Evolutionary conservation across 441 rosid genomes (phyloP), one percentile per base, ranked within the genome.

Genomic region (Macaranga tanarius): DNA sequence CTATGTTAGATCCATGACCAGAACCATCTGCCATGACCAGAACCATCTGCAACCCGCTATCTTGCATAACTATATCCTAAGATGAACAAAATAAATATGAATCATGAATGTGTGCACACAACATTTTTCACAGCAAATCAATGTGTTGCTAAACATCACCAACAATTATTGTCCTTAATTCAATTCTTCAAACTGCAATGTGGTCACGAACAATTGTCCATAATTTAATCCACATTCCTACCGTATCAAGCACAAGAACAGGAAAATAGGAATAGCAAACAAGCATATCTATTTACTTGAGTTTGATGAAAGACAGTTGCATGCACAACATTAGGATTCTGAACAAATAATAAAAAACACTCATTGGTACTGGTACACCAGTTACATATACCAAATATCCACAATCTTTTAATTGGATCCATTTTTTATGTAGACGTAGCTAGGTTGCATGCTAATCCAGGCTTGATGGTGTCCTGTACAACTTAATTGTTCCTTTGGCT

Each of bases 401-500:
- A 26, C 58, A 56, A 62, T 52, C 62, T 63, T 63, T 34, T 63
- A 31, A 34, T 11, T 56, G 9, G 47, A 47, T 26, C 47, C 45
- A 26, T 28, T 60, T 42, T 25, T 55, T 17, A 54, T 3, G 20
- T 42, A 44, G 13, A 12, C 7, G 56, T 5, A n/a, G n/a, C n/a
- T n/a, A 64, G 69, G 26, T 40, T 70, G 42, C 54, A 58, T 25
- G 57, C 44, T 20, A 20, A 55, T 3, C 26, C 63, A 72, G 16
- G 64, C 63, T 42, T 26, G 70, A 16, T 47, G 20, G 23, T 58
- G 22, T 59, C 22, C 74, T 76, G 55, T 65, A 69, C 74, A 79
- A 34, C 7, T 73, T 83, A 93, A 68, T 85, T 83, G 76, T 92
- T 86, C 60, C 84, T 78, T 55, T 84, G 80, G 79, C 86, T 89